Base-by-base conservation (phyloP, 2,329 filamentous ascomycete genomes). In the Colletotrichum horii region DNA sequence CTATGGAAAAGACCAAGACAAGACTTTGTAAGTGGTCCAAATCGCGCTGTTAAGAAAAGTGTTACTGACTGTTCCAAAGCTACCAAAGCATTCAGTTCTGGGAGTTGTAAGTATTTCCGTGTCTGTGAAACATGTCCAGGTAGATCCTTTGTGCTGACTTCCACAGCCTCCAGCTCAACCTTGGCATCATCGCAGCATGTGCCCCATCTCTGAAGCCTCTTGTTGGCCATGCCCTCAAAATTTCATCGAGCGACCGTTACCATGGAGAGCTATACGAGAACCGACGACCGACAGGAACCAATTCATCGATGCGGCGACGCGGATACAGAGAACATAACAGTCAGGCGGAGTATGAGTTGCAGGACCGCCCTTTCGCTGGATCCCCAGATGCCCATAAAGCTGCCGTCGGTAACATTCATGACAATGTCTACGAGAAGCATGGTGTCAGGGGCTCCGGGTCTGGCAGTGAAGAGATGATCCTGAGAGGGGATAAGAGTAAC, bases 191-290 rank as follows among this genome's bases (percentile, higher is more conserved):
- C 24, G 67, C 67, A 6, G 67, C 67, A 7, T 70, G 67, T 24
- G 67, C 67, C 14, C 84, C 85, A 11, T 82, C 83, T 4, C 79
- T 87, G 30, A 84, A 84, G 56, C 84, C 85, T 3, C 78, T 86
- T 6, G 80, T 85, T 32, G 75, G 78, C 69, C 78, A 79, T n/a
- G 74, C 76, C 56, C 80, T 84, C 43, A 78, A 79, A 19, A 75
- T 82, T 9, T 80, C 79, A 6, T 76, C 77, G 28, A 78, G 61
- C 67, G 43, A 60, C 43, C 71, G 58, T 15, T 70, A 74, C 2
- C 66, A 74, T 9, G 66, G 67, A 12, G 32, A 70, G 34, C 19
- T 70, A 4, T 74, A 74, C 38, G 70, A 68, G 9, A 68, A 68
- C 52, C 26, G 65, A 2, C 26, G 70, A 19, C 70, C 64, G 65